These are phyloP conservation scores for Moringa oleifera DNA, from an alignment of 345 rosid species.

Conservation along the genomic window DNA sequence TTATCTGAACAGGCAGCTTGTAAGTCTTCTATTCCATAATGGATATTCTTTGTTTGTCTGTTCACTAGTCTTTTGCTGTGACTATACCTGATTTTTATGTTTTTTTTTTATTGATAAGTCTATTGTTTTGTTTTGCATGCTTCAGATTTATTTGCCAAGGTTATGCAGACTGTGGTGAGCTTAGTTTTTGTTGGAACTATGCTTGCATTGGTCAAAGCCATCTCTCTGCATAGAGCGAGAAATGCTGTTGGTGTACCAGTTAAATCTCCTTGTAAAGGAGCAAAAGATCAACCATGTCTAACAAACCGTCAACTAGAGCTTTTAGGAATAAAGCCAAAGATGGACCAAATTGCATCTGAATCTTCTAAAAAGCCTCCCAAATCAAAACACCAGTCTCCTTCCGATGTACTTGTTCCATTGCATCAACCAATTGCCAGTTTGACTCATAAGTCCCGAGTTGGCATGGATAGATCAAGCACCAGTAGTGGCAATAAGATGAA, in stretches of 20 bases:
- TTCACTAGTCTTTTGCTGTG: not conserved
- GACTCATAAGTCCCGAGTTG: slow-evolving; percentile 41
- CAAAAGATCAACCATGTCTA: slow-evolving; percentile 48
- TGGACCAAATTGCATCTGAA: slow-evolving; percentile 39
- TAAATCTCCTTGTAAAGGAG: slow-evolving; percentile 35
- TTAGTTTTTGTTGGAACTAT: slow-evolving; percentile 56
- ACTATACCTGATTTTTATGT: slow-evolving; percentile 1
- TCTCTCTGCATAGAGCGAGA: slow-evolving; percentile 39
- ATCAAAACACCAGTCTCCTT: slow-evolving; percentile 43
- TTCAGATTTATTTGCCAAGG: slow-evolving; percentile 58
- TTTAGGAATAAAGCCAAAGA: slow-evolving; percentile 66
- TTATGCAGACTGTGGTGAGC: slow-evolving; percentile 37
- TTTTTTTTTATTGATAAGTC: too few species aligned
- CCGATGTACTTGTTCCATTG: slow-evolving; percentile 75
- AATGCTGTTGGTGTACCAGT: slow-evolving; percentile 21
- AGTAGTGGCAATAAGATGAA: slow-evolving; percentile 45
- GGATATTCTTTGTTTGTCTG: slow-evolving; percentile 11
- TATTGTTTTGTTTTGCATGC: too few species aligned
- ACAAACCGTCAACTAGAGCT: slow-evolving; percentile 67
- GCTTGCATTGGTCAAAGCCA: slow-evolving; percentile 52
- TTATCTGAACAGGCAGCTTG: slow-evolving; percentile 61
- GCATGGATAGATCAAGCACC: slow-evolving; percentile 43
- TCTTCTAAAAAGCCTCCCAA: slow-evolving; percentile 60
- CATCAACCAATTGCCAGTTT: slow-evolving; percentile 56
- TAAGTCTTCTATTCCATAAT: slow-evolving; percentile 32